Evolutionary conservation across 208 protist genomes (phyloP), one percentile per base, ranked within the genome.

Genomic region (Crithidia bombi): DNA sequence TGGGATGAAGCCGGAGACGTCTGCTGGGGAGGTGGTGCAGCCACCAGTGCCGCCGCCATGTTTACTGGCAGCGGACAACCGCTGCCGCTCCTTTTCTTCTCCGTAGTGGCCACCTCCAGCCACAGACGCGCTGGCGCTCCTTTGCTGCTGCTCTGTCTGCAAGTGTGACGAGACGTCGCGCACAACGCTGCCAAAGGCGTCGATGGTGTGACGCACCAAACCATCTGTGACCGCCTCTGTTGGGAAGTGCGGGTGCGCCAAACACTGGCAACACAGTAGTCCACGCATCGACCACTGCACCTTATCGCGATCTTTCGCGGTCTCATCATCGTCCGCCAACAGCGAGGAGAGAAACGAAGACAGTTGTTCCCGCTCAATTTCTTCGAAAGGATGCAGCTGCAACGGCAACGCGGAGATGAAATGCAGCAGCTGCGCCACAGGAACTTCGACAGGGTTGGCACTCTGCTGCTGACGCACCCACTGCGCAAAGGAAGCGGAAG

Each of bases 231-330:
- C 73, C 6, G 75, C 41, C 35, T 70, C 81, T 0, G 71, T 67
- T 0, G 78, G 77, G 52, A 94, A 86, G 26, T 79, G 74, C 7
- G 84, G 73, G 57, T 91, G 85, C 5, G 84, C 56, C 49, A 91
- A 41, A 46, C 76, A 83, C 35, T 79, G 70, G 32, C 76, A 81
- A 69, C 85, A 86, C 43, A 79, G 73, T 56, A 87, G 50, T n/a
- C 69, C 81, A 19, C 67, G 82, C 62, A 73, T 30, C 9, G 73
- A 62, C 47, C 59, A 57, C 32, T 28, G 41, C 44, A 39, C 57
- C 38, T 25, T 38, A 14, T 25, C 38, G 2, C 57, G 41, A 5
- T 36, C 39, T 14, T 35, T 32, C 47, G 23, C 41, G 15, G 36
- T 38, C 41, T 46, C 61, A 21, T 55, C 30, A 15, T 23, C 33